Evolutionary conservation across 2,329 filamentous ascomycete genomes (phyloP), one percentile per base, ranked within the genome.

Genomic region (Pestalotiopsis sp.): DNA sequence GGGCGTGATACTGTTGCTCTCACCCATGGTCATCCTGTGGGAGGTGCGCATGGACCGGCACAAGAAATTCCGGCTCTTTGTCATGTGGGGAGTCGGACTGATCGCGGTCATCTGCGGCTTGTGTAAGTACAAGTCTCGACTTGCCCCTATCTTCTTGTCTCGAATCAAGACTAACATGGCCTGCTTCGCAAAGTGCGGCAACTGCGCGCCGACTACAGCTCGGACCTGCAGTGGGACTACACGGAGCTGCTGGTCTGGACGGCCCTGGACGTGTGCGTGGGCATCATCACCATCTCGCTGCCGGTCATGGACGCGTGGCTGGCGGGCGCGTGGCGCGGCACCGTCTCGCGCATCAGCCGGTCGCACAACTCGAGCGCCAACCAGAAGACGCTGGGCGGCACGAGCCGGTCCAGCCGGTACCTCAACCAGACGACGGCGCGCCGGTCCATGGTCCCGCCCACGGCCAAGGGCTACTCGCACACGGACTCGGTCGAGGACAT

Each of bases 11-110:
- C 70, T 81, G 1, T 71, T 81, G n/a, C 57, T 72, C 2, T 76
- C 78, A 0, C 79, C 80, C 2, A 68, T 81, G 6, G 74, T 79
- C n/a, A 76, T 81, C 1, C 68, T 81, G 4, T 80, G 76, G 77
- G 76, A 75, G 41, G 74, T 81, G 2, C 70, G 71, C 13, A 79
- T 81, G 73, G 70, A 74, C 1, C 71, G 66, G 31, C 65, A 65
- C 6, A 79, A 75, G 39, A 81, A 80, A 64, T 45, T 72, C 13
- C 73, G 78, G 6, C 70, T 81, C 2, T 78, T 75, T 61, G 39
- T 76, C 23, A 74, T 80, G 39, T 81, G 80, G 73, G 72, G 69
- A 12, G 73, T 77, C 31, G 78, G 80, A 12, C 71, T 73, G 12
- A 67, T 80, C 45, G 74, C 75, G 36, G 76, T 77, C 45, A 68